Base-by-base conservation (phyloP, 169 alveolate species). In the Eimeria sp. region DNA sequence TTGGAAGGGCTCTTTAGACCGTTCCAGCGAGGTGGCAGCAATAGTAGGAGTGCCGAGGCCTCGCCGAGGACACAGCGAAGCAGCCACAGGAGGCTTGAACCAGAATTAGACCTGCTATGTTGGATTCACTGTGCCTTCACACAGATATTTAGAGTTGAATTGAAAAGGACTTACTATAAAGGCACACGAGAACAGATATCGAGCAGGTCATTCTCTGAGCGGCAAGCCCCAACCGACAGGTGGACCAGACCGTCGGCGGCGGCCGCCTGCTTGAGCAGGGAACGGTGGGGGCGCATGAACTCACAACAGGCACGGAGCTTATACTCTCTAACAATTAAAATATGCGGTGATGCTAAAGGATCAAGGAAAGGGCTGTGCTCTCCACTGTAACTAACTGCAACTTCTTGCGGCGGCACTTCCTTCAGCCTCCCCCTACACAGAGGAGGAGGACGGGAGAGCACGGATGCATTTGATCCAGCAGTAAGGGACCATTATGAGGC, bases 231-330 rank as follows among this genome's bases (percentile, higher is more conserved):
- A 78, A 78, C 47, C 13, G 70, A 47, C 88, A 78, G 25, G 47
- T 25, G 65, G 88, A 78, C 88, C 88, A 78, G 88, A 78, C 88
- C 88, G 88, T 47, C 67, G 88, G 65, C 88, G 43, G 65, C 88
- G 88, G 65, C 88, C 70, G 67, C 45, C 43, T 40, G 40, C 14
- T 16, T 20, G 58, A 11, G 45, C 76, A 7, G n/a, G 10, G 80
- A 70, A 70, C n/a, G n/a, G 80, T 70, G 51, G 80, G 51, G 40
- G 87, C 65, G 16, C 65, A n/a, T n/a, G 40, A 47, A 25, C 45
- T 20, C 45, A 22, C 87, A 43, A 43, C 58, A 13, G 22, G 7
- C 45, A 7, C 9, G 20, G 5, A 25, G 87, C 58, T 49, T 76
- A 22, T 1, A 76, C 22, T 47, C 43, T 22, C 4, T 45, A 49